These are phyloP conservation scores for Populus nigra DNA, from an alignment of 345 rosid species.

Conservation along the genomic window DNA sequence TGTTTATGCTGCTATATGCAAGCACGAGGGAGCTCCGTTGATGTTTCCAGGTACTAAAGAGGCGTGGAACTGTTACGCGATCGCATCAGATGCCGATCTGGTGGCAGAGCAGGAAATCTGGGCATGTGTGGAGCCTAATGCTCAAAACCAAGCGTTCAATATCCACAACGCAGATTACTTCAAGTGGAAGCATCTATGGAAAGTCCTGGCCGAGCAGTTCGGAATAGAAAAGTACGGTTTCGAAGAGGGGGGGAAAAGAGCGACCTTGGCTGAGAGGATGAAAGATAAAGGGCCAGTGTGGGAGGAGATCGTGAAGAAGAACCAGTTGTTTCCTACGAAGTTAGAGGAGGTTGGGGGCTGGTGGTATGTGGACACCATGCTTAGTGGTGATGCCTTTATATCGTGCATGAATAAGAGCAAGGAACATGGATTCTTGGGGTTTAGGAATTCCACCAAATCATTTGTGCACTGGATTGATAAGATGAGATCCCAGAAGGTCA, in stretches of 20 bases:
- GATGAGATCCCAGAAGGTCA: not conserved
- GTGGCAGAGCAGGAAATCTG: slow-evolving; percentile 81
- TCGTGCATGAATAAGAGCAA: slow-evolving; percentile 73
- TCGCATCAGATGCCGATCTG: slow-evolving; percentile 60
- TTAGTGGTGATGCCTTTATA: slow-evolving; percentile 21
- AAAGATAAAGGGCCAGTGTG: slow-evolving; percentile 60
- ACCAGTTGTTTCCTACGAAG: slow-evolving; percentile 45
- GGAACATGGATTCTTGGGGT: slow-evolving; percentile 77
- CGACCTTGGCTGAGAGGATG: slow-evolving; percentile 55
- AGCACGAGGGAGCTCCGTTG: slow-evolving; percentile 55
- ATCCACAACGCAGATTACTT: slow-evolving; percentile 68
- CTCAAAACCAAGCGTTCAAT: slow-evolving; percentile 69
- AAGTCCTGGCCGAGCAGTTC: slow-evolving; percentile 66
- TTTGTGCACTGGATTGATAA: not conserved
- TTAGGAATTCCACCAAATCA: slow-evolving; percentile 44
- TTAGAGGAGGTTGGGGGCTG: slow-evolving; percentile 53
- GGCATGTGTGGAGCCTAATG: slow-evolving; percentile 63
- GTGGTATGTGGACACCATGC: slow-evolving; percentile 53
- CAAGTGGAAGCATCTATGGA: slow-evolving; percentile 85
- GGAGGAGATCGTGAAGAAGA: slow-evolving; percentile 75
- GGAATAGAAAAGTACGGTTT: slow-evolving; percentile 71
- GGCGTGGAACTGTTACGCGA: slow-evolving; percentile 53
- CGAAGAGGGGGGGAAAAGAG: slow-evolving; percentile 40
- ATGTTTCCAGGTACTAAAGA: slow-evolving; percentile 57
- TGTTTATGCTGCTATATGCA: slow-evolving; percentile 70